Percentiles rank a stretch among this genome's conserved stretches.
Evolutionary conservation across 257 asterid species (phyloP).

Genomic region (Datura wrightii): DNA sequence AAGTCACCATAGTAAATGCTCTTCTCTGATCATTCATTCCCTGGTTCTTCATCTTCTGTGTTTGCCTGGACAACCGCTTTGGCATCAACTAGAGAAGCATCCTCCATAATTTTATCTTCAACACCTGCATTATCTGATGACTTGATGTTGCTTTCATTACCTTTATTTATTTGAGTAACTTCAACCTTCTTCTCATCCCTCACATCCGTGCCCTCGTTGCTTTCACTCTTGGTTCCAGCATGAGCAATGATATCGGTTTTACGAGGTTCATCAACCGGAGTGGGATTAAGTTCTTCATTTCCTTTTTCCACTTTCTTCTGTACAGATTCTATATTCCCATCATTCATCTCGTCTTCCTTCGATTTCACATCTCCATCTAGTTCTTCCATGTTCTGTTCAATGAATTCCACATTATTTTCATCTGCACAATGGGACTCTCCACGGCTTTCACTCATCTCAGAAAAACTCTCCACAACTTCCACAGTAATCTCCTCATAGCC

Average conservation of each 20-base stretch:
- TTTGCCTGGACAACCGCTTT: constrained; percentile 27
- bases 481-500: constrained; percentile 51
- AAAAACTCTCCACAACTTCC: constrained; percentile 64
- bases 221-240: not conserved
- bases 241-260: not conserved
- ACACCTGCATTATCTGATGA: constrained; percentile 13
- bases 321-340: constrained; percentile 15
- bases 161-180: constrained; percentile 27
- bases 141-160: not conserved
- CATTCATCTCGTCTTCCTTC: constrained; percentile 32
- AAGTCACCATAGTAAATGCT: constrained; percentile 46
- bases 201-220: constrained; percentile 25
- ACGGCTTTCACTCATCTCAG: constrained; percentile 66
- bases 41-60: constrained; percentile 27
- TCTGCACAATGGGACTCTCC: constrained; percentile 58
- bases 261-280: not conserved
- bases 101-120: constrained; percentile 30
- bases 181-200: constrained; percentile 22
- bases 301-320: constrained; percentile 23
- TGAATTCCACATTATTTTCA: constrained; percentile 53
- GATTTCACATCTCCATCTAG: constrained; percentile 34
- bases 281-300: not conserved
- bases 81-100: constrained; percentile 27
- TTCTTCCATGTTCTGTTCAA: constrained; percentile 45
- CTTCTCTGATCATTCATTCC: constrained; percentile 34